These are phyloP conservation scores for Pelagomonas calceolata DNA, from an alignment of 108 stramenopile species.

Conservation along the genomic window DNA sequence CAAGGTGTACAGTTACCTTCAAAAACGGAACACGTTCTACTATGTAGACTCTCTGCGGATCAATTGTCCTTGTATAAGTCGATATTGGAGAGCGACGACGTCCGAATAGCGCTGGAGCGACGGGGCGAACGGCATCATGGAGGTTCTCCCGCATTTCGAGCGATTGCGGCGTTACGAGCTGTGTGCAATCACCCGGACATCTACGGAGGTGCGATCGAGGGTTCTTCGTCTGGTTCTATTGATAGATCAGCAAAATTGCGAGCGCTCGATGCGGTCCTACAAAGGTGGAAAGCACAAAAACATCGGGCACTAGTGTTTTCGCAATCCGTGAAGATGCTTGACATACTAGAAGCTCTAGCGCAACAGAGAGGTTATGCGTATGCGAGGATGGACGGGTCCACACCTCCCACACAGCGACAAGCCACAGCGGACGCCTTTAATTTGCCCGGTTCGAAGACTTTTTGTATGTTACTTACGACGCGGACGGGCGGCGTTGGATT, in stretches of 20 bases:
- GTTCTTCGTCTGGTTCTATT: conserved; percentile 3
- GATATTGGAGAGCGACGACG: conserved; percentile 27
- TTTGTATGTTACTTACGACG: conserved; percentile 87
- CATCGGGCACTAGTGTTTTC: conserved; percentile 90
- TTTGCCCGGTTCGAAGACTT: conserved; percentile 48
- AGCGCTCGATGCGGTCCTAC: conserved; percentile 79
- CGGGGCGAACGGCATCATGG: too few species aligned
- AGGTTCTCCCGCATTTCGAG: conserved; percentile 53
- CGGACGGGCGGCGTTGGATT: conserved; percentile 92
- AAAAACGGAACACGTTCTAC: conserved; percentile 89
- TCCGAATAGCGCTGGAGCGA: conserved; percentile 4
- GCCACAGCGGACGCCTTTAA: conserved; percentile 83
- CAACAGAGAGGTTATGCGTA: conserved; percentile 61
- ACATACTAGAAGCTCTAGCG: conserved; percentile 72
- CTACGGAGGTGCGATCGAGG: conserved; percentile 9
- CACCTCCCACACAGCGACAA: conserved; percentile 71
- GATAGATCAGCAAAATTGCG: conserved; percentile 83
- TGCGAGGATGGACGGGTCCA: conserved; percentile 84
- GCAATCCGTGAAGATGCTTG: conserved; percentile 86
- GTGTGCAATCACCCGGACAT: conserved; percentile 96
- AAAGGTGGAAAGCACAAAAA: conserved; percentile 77
- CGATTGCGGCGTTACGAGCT: conserved; percentile 78
- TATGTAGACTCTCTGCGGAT: conserved; percentile 66
- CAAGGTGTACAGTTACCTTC: conserved; percentile 15
- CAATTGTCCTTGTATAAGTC: conserved; percentile 44